Percentiles rank a stretch among this genome's conserved stretches.
Conservation (phyloP, 257 asterid species). For the Lycium ferocissimum region DNA sequence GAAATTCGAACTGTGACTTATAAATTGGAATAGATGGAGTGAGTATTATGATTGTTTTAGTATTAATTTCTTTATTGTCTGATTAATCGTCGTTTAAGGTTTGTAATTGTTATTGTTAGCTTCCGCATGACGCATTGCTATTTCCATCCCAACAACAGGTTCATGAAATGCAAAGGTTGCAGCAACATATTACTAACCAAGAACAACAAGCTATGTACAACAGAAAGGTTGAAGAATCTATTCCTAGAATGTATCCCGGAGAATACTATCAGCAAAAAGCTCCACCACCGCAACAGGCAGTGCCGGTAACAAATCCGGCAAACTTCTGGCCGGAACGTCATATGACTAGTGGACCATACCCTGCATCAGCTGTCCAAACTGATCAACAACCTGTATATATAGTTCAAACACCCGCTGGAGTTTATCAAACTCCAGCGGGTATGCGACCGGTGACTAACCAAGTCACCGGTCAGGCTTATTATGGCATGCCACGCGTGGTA, state of each 20-base stretch:
- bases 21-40: no score
- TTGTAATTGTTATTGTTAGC: no score
- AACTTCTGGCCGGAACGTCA: slow-evolving; percentile 34
- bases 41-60: no score
- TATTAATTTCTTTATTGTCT: no score
- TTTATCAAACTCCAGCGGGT: slow-evolving; percentile 36
- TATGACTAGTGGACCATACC: slow-evolving; percentile 36
- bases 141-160: not conserved
- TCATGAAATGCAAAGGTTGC: slow-evolving; percentile 46
- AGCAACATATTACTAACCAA: slow-evolving; percentile 38
- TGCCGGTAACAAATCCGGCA: slow-evolving; percentile 29
- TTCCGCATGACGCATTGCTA: no score
- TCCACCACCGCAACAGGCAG: slow-evolving; percentile 22
- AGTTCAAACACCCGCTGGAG: slow-evolving; percentile 36
- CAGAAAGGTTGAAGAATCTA: not conserved
- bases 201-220: slow-evolving; percentile 45
- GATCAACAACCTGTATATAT: slow-evolving; percentile 39
- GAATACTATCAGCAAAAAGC: slow-evolving; percentile 38
- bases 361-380: slow-evolving; percentile 22
- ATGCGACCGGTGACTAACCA: slow-evolving; percentile 44
- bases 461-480: slow-evolving; percentile 40
- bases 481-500: slow-evolving; percentile 47
- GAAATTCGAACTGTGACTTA: no score
- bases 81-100: no score
- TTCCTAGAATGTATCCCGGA: slow-evolving; percentile 10